Evolutionary conservation across 2,329 filamentous ascomycete genomes (phyloP).

Genomic region (Sclerotinia nivalis): DNA sequence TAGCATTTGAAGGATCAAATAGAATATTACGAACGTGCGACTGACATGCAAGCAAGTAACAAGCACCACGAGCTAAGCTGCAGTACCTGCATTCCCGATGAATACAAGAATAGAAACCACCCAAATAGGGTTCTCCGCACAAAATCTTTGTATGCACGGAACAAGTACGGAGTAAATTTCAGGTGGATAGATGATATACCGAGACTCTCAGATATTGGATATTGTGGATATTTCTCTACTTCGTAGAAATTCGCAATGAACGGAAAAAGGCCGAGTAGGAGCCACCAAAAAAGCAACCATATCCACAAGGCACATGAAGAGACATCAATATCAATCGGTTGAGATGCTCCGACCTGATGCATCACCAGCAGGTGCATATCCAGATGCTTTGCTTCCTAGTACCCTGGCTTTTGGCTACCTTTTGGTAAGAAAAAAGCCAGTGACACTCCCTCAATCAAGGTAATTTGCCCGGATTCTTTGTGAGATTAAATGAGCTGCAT

Average conservation of each 20-base stretch:
- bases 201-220: conserved; percentile 1
- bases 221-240: not conserved
- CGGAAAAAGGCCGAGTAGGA: not conserved
- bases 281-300: not conserved
- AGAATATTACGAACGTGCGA: conserved; percentile 17
- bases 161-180: not conserved
- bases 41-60: conserved; percentile 9
- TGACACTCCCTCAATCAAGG: conserved; percentile 7
- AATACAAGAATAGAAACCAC: conserved; percentile 13
- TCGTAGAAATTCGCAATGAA: not conserved
- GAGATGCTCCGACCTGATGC: not conserved
- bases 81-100: conserved; percentile 18
- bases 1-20: conserved; percentile 12
- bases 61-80: conserved; percentile 13
- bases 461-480: conserved; percentile 17
- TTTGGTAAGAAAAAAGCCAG: not conserved
- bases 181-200: not conserved
- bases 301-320: not conserved
- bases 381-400: not conserved
- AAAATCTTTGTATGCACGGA: not conserved
- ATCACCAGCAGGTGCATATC: not conserved
- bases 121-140: conserved; percentile 20
- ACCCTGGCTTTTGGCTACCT: not conserved
- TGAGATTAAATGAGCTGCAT: conserved; percentile 20
- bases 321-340: conserved; percentile 8